Base-by-base conservation (phyloP, 257 asterid genomes). In the Dorcoceras hygrometricum region DNA sequence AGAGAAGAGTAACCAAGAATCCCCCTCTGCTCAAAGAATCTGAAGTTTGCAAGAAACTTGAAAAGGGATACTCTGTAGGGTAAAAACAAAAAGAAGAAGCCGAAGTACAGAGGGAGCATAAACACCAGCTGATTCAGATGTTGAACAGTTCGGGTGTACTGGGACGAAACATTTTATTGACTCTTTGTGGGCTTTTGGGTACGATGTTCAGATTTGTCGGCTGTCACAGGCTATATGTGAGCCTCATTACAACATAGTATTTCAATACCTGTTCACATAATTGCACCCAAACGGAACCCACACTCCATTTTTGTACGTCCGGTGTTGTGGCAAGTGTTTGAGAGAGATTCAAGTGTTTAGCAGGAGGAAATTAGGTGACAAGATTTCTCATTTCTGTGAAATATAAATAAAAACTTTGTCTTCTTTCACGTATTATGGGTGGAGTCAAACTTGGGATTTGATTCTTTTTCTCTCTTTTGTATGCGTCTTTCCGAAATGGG, bases 121-220 rank as follows among this genome's bases (percentile, higher is more conserved):
- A 59, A 60, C 48, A 6, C 25, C 57, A 34, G 12, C 48, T 57
- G 72, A 67, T 39, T 14, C 61, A 59, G 67, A 59, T 51, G 19
- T 23, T 59, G 8, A 32, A 32, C 54, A 60, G 26, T 64, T 71
- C 18, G 24, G 50, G 62, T 57, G 56, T 73, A 22, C 66, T 18
- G 60, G 50, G 63, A 57, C n/a, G 32, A 24, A 57, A 46, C 54
- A 29, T 9, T 57, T 58, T 23, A 22, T 50, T 8, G 62, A 25
- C 23, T 20, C 58, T 73, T 71, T 63, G 48, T 58, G 28, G 74
- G 79, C 71, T 76, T 74, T 68, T 67, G 84, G 76, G 92, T 88
- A 88, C 96, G 79, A 84, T 84, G 96, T 86, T 84, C 95, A 88
- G 97, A 84, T 22, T 68, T 88, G 96, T 90, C 95, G 97, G 92